Percentiles rank a stretch among this genome's conserved stretches.
phyloP scores from a whole-genome alignment of 371 early-diverging fungal species.

The Catenaria anguillulae region DNA sequence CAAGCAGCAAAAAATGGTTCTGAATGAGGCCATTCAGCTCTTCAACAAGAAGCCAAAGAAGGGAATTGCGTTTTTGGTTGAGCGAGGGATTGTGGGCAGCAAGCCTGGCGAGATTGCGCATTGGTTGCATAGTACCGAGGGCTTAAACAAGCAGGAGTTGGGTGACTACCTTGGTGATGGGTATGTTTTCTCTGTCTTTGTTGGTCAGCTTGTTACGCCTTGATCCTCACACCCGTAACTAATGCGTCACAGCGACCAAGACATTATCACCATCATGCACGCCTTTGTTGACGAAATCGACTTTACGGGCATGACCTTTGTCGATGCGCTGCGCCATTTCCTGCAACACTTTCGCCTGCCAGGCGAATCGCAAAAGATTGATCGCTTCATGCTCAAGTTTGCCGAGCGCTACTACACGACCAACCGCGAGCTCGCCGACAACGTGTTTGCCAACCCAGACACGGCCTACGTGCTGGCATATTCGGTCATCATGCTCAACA shows the following conservation, averaged over 20 bases:
- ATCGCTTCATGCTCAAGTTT: conserved; percentile 94
- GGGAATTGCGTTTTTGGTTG: conserved; percentile 59
- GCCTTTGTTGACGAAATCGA: conserved; percentile 83
- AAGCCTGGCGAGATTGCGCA: conserved; percentile 48
- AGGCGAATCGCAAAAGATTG: conserved; percentile 97
- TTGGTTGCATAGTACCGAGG: conserved; percentile 57
- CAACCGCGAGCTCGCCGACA: conserved; percentile 42
- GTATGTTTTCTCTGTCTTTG: conserved; percentile 7
- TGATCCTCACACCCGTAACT: neutral
- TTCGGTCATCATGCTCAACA: conserved; percentile 89
- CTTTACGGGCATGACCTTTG: conserved; percentile 57
- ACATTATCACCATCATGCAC: conserved; percentile 84
- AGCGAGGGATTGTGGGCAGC: conserved; percentile 41
- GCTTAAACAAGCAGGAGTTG: conserved; percentile 64
- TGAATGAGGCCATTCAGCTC: conserved; percentile 56
- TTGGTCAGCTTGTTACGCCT: conserved; percentile 7
- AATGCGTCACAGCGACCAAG: conserved; percentile 30
- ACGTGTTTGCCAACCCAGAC: conserved; percentile 64
- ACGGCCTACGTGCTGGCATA: conserved; percentile 88
- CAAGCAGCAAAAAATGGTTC: conserved; percentile 63
- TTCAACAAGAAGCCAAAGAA: conserved; percentile 85
- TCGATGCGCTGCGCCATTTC: conserved; percentile 72
- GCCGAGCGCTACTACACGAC: conserved; percentile 76
- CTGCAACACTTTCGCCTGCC: conserved; percentile 89
- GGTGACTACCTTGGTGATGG: conserved; percentile 94